Percentiles rank a stretch among this genome's conserved stretches.
Evolutionary conservation across 2,329 filamentous ascomycete species (phyloP).

Genomic region (Periconia macrospinosa): DNA sequence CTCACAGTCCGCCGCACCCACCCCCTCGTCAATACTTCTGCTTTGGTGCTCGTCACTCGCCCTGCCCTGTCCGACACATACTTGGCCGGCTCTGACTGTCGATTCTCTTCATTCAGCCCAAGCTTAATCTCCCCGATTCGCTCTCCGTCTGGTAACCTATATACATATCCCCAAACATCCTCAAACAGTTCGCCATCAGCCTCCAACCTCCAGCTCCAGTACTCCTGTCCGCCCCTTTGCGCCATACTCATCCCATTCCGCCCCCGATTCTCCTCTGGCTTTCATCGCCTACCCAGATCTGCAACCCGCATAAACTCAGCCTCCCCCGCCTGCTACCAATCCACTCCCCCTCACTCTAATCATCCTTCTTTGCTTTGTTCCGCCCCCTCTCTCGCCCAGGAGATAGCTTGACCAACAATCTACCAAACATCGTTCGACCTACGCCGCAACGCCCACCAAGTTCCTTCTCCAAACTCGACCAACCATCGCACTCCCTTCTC

Average conservation of each 20-base stretch:
- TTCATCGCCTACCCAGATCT: conserved; percentile 33
- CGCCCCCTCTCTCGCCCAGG: conserved; percentile 1
- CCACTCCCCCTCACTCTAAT: conserved; percentile 9
- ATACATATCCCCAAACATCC: conserved; percentile 43
- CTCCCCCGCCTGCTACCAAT: conserved; percentile 25
- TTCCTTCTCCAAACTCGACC: conserved; percentile 5
- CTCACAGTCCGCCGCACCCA: conserved; percentile 26
- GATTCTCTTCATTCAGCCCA: conserved; percentile 31
- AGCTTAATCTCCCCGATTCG: conserved; percentile 34
- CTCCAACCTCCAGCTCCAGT: conserved; percentile 27
- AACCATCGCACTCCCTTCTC: conserved; percentile 9
- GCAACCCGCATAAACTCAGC: conserved; percentile 37
- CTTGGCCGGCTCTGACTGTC: conserved; percentile 24
- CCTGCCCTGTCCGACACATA: conserved; percentile 14
- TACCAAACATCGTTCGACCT: background rate
- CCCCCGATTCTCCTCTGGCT: conserved; percentile 32
- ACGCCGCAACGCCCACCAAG: too few species aligned
- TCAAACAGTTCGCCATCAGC: conserved; percentile 21
- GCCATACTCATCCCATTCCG: conserved; percentile 32
- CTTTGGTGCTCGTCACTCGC: conserved; percentile 20
- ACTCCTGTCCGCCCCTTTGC: conserved; percentile 25
- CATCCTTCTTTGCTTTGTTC: background rate
- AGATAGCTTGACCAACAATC: conserved; percentile 6
- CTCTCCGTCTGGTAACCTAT: conserved; percentile 29
- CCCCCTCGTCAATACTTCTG: conserved; percentile 26